Conservation (phyloP, 2,329 filamentous ascomycete genomes). For the Claviceps pazoutovae region DNA sequence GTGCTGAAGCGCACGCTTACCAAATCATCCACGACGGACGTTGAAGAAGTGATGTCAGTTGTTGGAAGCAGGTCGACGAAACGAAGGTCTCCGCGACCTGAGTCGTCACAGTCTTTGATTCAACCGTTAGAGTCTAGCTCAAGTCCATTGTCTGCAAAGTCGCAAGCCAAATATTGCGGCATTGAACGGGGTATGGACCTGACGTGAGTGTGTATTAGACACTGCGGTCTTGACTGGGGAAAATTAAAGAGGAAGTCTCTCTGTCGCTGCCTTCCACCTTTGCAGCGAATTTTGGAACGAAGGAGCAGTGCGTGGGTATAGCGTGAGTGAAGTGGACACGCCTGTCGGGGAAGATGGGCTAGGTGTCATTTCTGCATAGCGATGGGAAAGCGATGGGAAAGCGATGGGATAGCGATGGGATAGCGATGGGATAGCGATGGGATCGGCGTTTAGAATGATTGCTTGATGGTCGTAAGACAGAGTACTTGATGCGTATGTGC, state of each 20-base stretch:
- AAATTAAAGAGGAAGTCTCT: neutral
- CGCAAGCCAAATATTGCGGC: constrained; percentile 15
- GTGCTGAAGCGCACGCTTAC: neutral
- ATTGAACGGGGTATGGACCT: constrained; percentile 14
- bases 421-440: constrained; percentile 2
- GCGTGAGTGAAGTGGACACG: neutral
- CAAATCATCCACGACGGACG: neutral
- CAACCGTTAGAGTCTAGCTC: constrained; percentile 2
- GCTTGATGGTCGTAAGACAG: no score
- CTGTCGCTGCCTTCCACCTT: no score
- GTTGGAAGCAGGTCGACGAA: neutral
- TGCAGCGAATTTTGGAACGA: no score
- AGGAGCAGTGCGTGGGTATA: no score
- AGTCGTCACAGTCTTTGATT: constrained; percentile 4
- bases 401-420: no score
- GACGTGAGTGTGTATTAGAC: constrained; percentile 1
- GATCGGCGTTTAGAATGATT: neutral
- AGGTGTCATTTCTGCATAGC: constrained; percentile 8
- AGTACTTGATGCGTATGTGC: neutral
- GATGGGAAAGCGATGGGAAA: no score
- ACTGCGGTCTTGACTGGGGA: neutral
- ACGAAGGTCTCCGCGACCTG: neutral
- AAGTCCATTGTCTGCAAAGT: neutral
- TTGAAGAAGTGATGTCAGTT: constrained; percentile 2
- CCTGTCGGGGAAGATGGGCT: neutral